Percentiles rank a stretch among this genome's conserved stretches.
Evolutionary conservation across 2,329 filamentous ascomycete species (phyloP).

Genomic region (Neopestalotiopsis sp.): DNA sequence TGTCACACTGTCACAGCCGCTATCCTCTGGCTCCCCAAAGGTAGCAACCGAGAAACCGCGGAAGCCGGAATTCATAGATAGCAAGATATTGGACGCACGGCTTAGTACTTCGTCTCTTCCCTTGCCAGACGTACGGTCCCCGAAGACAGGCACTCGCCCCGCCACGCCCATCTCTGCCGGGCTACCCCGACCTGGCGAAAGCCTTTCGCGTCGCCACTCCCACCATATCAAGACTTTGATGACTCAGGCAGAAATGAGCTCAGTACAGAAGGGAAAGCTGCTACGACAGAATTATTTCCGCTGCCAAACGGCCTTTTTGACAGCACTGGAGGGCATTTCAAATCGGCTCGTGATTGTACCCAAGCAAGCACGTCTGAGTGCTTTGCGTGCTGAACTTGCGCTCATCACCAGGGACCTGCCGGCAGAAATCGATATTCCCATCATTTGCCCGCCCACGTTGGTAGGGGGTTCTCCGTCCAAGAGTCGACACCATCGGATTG

Average conservation of each 20-base stretch:
- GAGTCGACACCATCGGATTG: conserved; percentile 82
- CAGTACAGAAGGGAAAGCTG: conserved; percentile 71
- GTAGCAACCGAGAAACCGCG: conserved; percentile 28
- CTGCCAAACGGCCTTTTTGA: conserved; percentile 80
- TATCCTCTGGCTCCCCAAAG: conserved; percentile 9
- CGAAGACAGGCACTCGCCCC: conserved; percentile 56
- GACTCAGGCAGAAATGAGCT: conserved; percentile 65
- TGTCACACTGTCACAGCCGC: conserved; percentile 11
- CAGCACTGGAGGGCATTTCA: conserved; percentile 81
- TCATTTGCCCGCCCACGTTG: conserved; percentile 78
- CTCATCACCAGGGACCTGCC: conserved; percentile 82
- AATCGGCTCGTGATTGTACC: conserved; percentile 83
- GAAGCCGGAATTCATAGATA: conserved; percentile 55
- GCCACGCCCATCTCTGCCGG: conserved; percentile 63
- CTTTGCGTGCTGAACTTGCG: conserved; percentile 79
- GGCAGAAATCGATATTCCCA: conserved; percentile 81
- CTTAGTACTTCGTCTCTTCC: conserved; percentile 72
- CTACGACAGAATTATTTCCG: conserved; percentile 83
- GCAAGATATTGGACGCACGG: conserved; percentile 61
- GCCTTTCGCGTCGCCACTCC: conserved; percentile 63
- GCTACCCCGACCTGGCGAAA: conserved; percentile 51
- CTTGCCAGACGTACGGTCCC: conserved; percentile 64
- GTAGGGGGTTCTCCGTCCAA: conserved; percentile 75
- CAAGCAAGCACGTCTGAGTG: conserved; percentile 80
- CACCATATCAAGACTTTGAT: conserved; percentile 63